Percentiles rank a stretch among this genome's conserved stretches.
phyloP scores from a whole-genome alignment of 1,139 yeast genomes.

The Dujonia santamariae region DNA sequence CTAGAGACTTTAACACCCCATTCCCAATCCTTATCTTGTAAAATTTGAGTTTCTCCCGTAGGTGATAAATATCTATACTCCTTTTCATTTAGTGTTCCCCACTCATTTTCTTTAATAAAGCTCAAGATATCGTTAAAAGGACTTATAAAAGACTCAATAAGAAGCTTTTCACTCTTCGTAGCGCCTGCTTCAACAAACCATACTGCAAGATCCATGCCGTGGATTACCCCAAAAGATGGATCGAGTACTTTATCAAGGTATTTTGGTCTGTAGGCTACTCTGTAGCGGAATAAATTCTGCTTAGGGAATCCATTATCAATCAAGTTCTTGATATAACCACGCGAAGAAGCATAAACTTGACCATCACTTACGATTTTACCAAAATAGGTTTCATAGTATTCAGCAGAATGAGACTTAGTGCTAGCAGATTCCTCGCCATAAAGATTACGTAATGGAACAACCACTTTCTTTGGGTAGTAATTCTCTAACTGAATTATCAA shows the following conservation, averaged over 20 bases:
- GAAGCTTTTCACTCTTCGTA: conserved; percentile 5
- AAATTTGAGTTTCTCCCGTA: not conserved
- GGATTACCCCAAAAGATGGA: conserved; percentile 6
- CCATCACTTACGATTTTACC: conserved; percentile 35
- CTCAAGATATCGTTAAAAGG: conserved; percentile 7
- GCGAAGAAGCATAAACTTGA: conserved; percentile 34
- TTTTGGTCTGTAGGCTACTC: conserved; percentile 4
- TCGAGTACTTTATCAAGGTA: conserved; percentile 2
- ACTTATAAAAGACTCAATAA: conserved; percentile 2
- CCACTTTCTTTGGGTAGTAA: conserved; percentile 28
- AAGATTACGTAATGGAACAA: conserved; percentile 21
- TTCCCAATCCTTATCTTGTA: conserved; percentile 2
- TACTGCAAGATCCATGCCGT: conserved; percentile 9
- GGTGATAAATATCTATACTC: conserved; percentile 5
- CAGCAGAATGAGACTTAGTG: too few relatives aligned
- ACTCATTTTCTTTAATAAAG: conserved; percentile 2
- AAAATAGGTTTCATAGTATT: too few relatives aligned
- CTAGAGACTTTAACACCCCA: conserved; percentile 5
- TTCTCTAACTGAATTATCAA: conserved; percentile 26
- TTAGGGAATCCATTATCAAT: conserved; percentile 8
- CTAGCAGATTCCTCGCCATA: too few relatives aligned
- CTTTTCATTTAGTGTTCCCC: conserved; percentile 7
- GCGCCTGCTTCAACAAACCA: conserved; percentile 8
- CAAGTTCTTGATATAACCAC: conserved; percentile 25
- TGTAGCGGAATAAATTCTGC: conserved; percentile 7